A percentile compares a stretch with the other conserved stretches of the same genome.
Evolutionary conservation across 345 rosid species (phyloP).

Genomic region (Brassica cretica): DNA sequence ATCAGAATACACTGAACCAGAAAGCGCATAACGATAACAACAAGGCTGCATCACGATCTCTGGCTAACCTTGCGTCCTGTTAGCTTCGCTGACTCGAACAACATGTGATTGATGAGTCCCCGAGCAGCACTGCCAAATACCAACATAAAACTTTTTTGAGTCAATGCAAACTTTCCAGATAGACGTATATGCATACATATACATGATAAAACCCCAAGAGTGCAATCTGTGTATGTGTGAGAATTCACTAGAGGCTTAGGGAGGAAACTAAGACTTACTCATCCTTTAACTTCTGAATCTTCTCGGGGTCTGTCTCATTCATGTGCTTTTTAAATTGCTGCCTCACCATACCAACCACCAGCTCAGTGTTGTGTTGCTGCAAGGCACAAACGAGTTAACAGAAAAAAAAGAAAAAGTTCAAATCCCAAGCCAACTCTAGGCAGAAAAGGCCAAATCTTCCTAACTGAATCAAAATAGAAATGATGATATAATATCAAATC

Average conservation of each 20-base stretch:
- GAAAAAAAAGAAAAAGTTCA: not conserved
- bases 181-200: not conserved
- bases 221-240: not conserved
- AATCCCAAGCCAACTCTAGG: not conserved
- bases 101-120: slow-evolving; percentile 91
- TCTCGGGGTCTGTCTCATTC: slow-evolving; percentile 85
- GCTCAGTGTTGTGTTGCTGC: slow-evolving; percentile 88
- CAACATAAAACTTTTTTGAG: not conserved
- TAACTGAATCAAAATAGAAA: slow-evolving; percentile 4
- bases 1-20: slow-evolving; percentile 23
- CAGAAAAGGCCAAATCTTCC: slow-evolving; percentile 2
- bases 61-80: slow-evolving; percentile 77
- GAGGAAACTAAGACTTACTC: slow-evolving; percentile 55
- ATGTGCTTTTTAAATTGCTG: slow-evolving; percentile 81
- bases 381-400: slow-evolving; percentile 19
- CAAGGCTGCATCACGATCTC: slow-evolving; percentile 36
- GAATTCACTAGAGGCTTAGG: not conserved
- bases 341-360: slow-evolving; percentile 79
- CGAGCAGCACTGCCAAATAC: slow-evolving; percentile 81
- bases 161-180: slow-evolving; percentile 11
- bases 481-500: not conserved
- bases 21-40: slow-evolving; percentile 8
- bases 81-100: slow-evolving; percentile 75
- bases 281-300: slow-evolving; percentile 87
- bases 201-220: not conserved